Percentiles rank a stretch among this genome's conserved stretches.
These are phyloP conservation scores for Sindora glabra DNA, from an alignment of 306 rosid species.

Conservation along the genomic window DNA sequence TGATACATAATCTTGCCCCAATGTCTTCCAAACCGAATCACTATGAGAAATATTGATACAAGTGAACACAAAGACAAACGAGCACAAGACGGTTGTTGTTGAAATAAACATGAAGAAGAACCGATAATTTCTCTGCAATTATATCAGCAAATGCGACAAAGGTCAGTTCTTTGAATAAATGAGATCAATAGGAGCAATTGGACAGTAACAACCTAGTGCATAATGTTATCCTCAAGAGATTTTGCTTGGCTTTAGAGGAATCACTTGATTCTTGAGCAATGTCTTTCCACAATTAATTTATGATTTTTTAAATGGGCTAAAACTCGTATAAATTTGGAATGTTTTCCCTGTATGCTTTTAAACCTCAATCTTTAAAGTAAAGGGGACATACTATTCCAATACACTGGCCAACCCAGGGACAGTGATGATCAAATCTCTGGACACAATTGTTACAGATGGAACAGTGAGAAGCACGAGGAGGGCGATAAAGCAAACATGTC, in stretches of 20 bases:
- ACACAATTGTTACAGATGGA: conserved; percentile 32
- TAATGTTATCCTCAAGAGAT: too few relatives aligned
- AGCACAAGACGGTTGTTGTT: too few relatives aligned
- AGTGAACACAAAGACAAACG: conserved; percentile 19
- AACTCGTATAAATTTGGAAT: too few relatives aligned
- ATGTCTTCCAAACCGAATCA: conserved; percentile 21
- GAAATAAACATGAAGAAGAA: conserved; percentile 13
- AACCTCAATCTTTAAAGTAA: too few relatives aligned
- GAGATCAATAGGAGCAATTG: too few relatives aligned
- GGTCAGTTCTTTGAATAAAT: too few relatives aligned
- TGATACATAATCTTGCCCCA: conserved; percentile 43
- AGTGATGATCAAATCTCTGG: conserved; percentile 34
- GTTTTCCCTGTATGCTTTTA: too few relatives aligned
- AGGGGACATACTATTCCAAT: conserved; percentile 26
- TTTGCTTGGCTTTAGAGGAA: too few relatives aligned
- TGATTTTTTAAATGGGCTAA: background rate
- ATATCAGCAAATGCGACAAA: background rate
- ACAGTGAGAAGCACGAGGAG: conserved; percentile 33
- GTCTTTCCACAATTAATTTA: too few relatives aligned
- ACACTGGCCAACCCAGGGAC: conserved; percentile 40
- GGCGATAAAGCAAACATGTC: conserved; percentile 42
- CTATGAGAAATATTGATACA: conserved; percentile 17
- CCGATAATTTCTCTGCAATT: conserved; percentile 31
- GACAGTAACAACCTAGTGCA: too few relatives aligned
- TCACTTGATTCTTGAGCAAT: too few relatives aligned